Base-by-base conservation (phyloP, 352 stramenopile genomes). In the Pythium guiyangense region DNA sequence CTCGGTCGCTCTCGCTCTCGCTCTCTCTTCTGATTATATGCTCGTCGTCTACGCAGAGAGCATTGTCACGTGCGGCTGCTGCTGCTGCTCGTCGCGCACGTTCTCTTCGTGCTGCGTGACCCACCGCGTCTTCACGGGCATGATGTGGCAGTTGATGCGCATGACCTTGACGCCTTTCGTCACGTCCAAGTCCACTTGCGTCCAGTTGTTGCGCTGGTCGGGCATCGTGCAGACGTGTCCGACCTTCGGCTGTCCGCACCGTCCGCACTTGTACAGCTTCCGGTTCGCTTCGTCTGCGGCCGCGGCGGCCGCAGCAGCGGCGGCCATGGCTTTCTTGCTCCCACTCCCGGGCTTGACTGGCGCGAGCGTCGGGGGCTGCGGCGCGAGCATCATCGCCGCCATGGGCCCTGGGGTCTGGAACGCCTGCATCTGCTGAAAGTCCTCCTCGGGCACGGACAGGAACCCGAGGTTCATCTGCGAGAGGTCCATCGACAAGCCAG, bases 231-330 rank as follows among this genome's bases (percentile, higher is more conserved):
- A 94, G 45, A 92, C 80, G 57, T 94, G 84, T 39, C 83, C 83
- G 27, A 94, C 84, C 67, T 94, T 94, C 43, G 83, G 80, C 54
- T 94, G 82, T 0, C 84, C 84, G 46, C 84, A 94, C 39, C 84
- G 82, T 4, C 84, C 84, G 53, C 84, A 94, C 66, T 94, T 94
- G 80, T 94, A 94, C 68, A 84, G 63, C 62, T 92, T 92, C 39
- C 80, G 78, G 60, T 82, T 86, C 49, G 63, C 57, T 17, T 86
- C 77, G 35, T 79, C 69, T 15, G 27, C 56, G 0, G 42, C 39
- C 5, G 52, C 54, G n/a, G 42, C 57, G 2, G 45, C 35, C n/a
- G 34, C 34, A n/a, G 45, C 55, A 2, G 42, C 15, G 0, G 47
- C 22, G 15, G 37, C 11, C 37, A 20, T n/a, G 5, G 43, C 45